Conservation (phyloP, 2,329 filamentous ascomycete species). For the Pseudogymnoascus sp. region DNA sequence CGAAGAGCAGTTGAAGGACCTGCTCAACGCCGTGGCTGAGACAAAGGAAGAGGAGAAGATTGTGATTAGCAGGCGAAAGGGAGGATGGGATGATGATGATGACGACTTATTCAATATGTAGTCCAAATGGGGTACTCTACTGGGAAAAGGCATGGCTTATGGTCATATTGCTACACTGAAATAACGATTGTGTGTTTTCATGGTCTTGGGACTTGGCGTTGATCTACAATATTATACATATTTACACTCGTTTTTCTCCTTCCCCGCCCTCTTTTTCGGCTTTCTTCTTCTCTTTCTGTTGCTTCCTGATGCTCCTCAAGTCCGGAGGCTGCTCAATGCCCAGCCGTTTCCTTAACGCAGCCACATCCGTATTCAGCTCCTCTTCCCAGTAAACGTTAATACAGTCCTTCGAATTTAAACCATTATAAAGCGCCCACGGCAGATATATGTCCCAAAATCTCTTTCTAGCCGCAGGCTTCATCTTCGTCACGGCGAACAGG, state of each 20-base stretch:
- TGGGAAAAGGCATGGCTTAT: not conserved
- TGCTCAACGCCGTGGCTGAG: slow-evolving; percentile 77
- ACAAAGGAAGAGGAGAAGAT: slow-evolving; percentile 72
- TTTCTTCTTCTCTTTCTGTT: slow-evolving; percentile 60
- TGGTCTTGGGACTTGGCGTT: slow-evolving; percentile 6
- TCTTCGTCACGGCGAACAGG: slow-evolving; percentile 58
- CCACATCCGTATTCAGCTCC: slow-evolving; percentile 74
- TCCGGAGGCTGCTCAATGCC: slow-evolving; percentile 86
- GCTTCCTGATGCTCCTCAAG: slow-evolving; percentile 65
- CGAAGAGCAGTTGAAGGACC: slow-evolving; percentile 86
- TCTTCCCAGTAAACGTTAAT: slow-evolving; percentile 99
- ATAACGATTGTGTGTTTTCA: not conserved
- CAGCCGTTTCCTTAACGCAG: slow-evolving; percentile 62
- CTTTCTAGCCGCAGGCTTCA: slow-evolving; percentile 54
- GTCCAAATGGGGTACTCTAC: slow-evolving; percentile 12
- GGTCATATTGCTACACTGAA: not conserved
- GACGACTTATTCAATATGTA: slow-evolving; percentile 60
- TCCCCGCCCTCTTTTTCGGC: slow-evolving; percentile 41
- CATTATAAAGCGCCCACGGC: slow-evolving; percentile 86
- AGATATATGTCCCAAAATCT: slow-evolving; percentile 68
- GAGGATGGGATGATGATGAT: slow-evolving; percentile 76
- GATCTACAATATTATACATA: slow-evolving; percentile 6
- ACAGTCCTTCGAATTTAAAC: slow-evolving; percentile 64
- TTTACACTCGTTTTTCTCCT: slow-evolving; percentile 12
- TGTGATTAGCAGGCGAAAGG: slow-evolving; percentile 75